Evolutionary conservation across 805 yeast species (phyloP), one percentile per base, ranked within the genome.

Genomic region (Hanseniaspora taiwanica): DNA sequence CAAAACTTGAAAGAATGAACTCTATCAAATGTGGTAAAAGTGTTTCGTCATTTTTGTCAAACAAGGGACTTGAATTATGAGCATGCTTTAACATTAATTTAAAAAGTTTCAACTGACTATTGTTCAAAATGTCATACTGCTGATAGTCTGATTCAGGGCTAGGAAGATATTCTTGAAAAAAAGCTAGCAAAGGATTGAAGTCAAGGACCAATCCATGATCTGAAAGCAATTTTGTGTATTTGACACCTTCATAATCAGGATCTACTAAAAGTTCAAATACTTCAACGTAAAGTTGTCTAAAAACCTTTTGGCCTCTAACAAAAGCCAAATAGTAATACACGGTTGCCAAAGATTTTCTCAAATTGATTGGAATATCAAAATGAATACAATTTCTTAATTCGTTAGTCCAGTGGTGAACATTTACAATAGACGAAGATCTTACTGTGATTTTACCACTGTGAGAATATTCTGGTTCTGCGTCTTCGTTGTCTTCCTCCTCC

Each of bases 351-450:
- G 72, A 62, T 18, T 76, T 66, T 40, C 86, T 69, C 36, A 78
- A 58, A 1, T 65, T 48, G 10, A 84, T 49, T 0, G 98, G 96
- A 63, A 89, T 68, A 39, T 80, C 81, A 50, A 81, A 76, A 49
- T 72, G 72, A 40, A 85, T 56, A 72, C 95, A 80, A 32, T 80
- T 78, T 38, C 74, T 71, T 46, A 89, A 66, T 55, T 86, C 96
- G 40, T 80, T 77, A 0, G 96, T 80, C 94, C 96, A 87, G 43
- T 80, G 82, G 40, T 78, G 70, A 6, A 85, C 79, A 35, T 78
- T 71, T 6, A 81, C 76, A 6, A 83, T 78, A 0, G 91, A 74
- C 0, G 91, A 81, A 1, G 84, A 74, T 47, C 71, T 68, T 2
- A 81, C 74, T 1, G 78, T 68, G 8, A 75, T 68, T 47, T 76